Evolutionary conservation across 2,329 filamentous ascomycete genomes (phyloP), one percentile per base, ranked within the genome.

Genomic region (Penicillium decumbens): DNA sequence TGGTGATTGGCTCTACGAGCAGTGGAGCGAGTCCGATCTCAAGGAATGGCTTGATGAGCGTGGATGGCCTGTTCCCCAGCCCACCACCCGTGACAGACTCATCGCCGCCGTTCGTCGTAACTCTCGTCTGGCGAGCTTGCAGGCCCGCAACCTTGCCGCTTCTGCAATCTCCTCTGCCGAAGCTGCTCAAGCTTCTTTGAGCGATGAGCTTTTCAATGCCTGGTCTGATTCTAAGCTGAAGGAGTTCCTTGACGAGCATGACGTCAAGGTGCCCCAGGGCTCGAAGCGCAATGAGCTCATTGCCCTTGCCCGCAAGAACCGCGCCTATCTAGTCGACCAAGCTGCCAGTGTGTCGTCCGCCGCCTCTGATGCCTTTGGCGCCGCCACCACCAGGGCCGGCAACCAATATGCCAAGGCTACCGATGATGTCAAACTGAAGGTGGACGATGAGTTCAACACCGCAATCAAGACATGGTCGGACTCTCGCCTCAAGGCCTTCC

Each of bases 151-250:
- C 12, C 75, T 83, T 59, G 72, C 81, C 38, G 77, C 80, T 6
- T 80, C 80, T 23, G 81, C 82, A 35, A 80, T 81, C 8, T 78
- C 82, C 30, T 85, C 81, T 38, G 84, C 85, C 10, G 82, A 85
- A 43, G 77, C 81, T 33, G 85, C 88, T 1, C 86, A 90, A 60
- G 76, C 85, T 44, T 86, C 83, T 41, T 74, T 97, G 37, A 89
- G 85, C 55, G 89, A 97, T 62, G 84, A 85, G 62, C 77, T 96
- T 45, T 87, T 97, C 64, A 85, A 95, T 61, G 84, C 88, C 3
- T 98, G 93, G 93, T 85, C 87, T 64, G 91, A 96, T 65, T 85
- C 80, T 63, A 77, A 95, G 70, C 80, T 98, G 68, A 97, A 97
- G 79, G 85, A 89, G 55, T 97, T 93, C 76, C 84, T 84, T 47